These are phyloP conservation scores for Auxenochlorella pyrenoidosa DNA, from an alignment of 139 green algal genomes.

Conservation along the genomic window DNA sequence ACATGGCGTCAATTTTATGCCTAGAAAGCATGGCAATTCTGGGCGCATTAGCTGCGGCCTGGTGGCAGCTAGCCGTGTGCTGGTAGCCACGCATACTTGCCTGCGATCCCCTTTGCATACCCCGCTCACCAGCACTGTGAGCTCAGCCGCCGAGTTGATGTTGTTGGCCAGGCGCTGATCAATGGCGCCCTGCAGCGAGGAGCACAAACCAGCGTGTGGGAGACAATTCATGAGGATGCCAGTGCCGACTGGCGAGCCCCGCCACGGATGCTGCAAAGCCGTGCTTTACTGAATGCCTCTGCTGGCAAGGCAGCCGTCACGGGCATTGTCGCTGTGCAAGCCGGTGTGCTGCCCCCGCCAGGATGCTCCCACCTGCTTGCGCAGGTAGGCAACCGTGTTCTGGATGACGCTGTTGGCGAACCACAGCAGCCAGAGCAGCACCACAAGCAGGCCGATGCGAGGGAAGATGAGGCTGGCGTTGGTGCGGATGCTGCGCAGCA, in stretches of 20 bases:
- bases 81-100: no score
- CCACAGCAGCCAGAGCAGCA: conserved; percentile 83
- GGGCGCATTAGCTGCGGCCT: no score
- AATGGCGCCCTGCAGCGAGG: conserved; percentile 66
- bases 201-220: no score
- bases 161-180: conserved; percentile 63
- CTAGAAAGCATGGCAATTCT: not conserved
- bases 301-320: not conserved
- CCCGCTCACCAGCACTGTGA: conserved; percentile 47
- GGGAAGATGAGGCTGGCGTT: conserved; percentile 83
- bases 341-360: no score
- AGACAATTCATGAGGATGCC: no score
- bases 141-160: conserved; percentile 71
- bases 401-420: conserved; percentile 81
- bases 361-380: conserved; percentile 45
- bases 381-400: conserved; percentile 66
- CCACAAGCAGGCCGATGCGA: conserved; percentile 70
- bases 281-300: no score
- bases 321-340: not conserved
- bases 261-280: no score
- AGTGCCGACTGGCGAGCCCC: no score
- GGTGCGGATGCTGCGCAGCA: conserved; percentile 73
- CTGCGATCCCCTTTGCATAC: no score
- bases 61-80: not conserved
- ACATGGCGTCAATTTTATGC: not conserved